phyloP scores from a whole-genome alignment of 1,284 basidiomycete species.

The Ustilago sp. region DNA sequence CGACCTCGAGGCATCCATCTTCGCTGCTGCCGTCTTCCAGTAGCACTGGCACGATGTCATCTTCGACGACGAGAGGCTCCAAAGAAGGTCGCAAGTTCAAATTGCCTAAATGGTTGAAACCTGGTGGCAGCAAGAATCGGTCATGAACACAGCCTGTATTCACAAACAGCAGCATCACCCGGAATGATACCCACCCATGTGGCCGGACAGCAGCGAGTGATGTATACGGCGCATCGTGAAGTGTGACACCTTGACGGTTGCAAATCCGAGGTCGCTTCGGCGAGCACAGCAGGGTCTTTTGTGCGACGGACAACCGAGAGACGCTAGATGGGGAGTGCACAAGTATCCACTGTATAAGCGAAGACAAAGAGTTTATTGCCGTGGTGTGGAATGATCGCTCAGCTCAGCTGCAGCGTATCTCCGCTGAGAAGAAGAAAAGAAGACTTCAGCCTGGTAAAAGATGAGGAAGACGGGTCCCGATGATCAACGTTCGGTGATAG shows the following conservation, averaged over 20 bases:
- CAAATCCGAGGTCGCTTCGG: not conserved
- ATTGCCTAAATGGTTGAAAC: constrained; percentile 47
- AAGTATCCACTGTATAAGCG: not conserved
- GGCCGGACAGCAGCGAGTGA: not conserved
- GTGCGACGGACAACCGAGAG: not conserved
- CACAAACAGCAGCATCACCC: not conserved
- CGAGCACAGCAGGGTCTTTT: not conserved
- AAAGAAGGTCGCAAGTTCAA: constrained; percentile 36
- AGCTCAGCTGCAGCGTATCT: constrained; percentile 10
- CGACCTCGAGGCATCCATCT: constrained; percentile 19
- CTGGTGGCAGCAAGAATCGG: constrained; percentile 18
- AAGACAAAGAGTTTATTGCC: constrained; percentile 9
- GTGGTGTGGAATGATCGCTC: not conserved
- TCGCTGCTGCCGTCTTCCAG: constrained; percentile 27
- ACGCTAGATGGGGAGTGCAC: constrained; percentile 3
- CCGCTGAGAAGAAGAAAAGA: constrained; percentile 5
- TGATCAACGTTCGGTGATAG: too few species aligned
- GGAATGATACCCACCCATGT: not conserved
- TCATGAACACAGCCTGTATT: not conserved
- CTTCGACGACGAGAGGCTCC: constrained; percentile 18
- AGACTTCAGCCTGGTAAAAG: too few species aligned
- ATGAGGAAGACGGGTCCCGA: too few species aligned
- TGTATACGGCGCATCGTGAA: not conserved
- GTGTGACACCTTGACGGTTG: not conserved
- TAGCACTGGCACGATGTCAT: constrained; percentile 29